Evolutionary conservation across 2,329 filamentous ascomycete genomes (phyloP).

Genomic region (Nothophoma quercina): DNA sequence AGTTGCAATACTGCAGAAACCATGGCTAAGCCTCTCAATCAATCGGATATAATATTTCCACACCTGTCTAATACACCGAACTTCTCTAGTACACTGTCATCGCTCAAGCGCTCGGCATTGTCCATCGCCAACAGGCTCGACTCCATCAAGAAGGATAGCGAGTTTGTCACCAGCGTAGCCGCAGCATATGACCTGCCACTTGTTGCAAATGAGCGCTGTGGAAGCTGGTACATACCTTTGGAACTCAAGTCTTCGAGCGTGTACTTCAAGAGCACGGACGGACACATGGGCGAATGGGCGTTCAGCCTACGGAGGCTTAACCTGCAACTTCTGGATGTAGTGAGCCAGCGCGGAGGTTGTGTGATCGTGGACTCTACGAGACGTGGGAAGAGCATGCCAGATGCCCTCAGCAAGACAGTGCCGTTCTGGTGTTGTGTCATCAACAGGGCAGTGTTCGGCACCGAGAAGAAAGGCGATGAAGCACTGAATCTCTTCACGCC

Average conservation of each 20-base stretch:
- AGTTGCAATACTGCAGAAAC: neutral
- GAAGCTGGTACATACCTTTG: conserved; percentile 88
- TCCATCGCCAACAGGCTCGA: conserved; percentile 81
- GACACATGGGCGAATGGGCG: conserved; percentile 88
- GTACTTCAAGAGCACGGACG: conserved; percentile 99
- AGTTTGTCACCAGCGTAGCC: conserved; percentile 73
- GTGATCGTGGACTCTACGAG: conserved; percentile 94
- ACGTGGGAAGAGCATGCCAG: conserved; percentile 93
- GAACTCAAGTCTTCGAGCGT: conserved; percentile 72
- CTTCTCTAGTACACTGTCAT: conserved; percentile 67
- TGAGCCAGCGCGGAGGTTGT: conserved; percentile 73
- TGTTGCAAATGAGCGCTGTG: conserved; percentile 92
- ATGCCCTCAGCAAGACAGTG: conserved; percentile 91
- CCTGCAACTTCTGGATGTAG: conserved; percentile 75
- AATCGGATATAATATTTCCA: conserved; percentile 61
- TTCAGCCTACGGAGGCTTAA: conserved; percentile 89
- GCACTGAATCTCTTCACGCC: conserved; percentile 72
- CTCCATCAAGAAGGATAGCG: conserved; percentile 79
- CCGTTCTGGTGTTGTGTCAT: conserved; percentile 93
- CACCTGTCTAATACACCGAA: conserved; percentile 70
- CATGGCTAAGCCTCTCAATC: conserved; percentile 39
- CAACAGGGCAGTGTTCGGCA: conserved; percentile 79
- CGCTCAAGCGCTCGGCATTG: conserved; percentile 78
- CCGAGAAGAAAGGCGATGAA: conserved; percentile 55
- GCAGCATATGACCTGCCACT: conserved; percentile 69